These are phyloP conservation scores for Hibiscus mutabilis DNA, from an alignment of 345 rosid genomes.

Conservation along the genomic window DNA sequence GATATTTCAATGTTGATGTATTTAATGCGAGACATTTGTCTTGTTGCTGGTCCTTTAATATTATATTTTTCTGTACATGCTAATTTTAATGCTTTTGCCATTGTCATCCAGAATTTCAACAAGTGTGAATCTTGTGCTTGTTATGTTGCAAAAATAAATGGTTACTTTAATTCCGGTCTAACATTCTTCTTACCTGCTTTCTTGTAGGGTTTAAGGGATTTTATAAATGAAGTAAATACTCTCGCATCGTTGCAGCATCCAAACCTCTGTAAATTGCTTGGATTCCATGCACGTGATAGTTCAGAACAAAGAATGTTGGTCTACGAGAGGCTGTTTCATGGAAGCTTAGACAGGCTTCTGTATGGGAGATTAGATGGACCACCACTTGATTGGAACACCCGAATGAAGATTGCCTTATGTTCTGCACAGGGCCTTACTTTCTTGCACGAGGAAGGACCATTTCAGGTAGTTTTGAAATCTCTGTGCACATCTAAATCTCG, in stretches of 20 bases:
- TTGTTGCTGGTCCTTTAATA: not conserved
- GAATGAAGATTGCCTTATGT: slow-evolving; percentile 83
- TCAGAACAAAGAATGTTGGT: slow-evolving; percentile 80
- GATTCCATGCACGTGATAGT: slow-evolving; percentile 80
- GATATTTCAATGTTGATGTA: too few species aligned
- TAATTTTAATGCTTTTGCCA: not conserved
- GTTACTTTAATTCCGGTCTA: not conserved
- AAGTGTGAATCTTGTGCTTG: not conserved
- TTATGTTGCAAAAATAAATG: not conserved
- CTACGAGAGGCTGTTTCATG: slow-evolving; percentile 87
- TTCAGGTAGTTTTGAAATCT: slow-evolving; percentile 52
- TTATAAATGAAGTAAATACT: slow-evolving; percentile 68
- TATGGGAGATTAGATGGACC: slow-evolving; percentile 92
- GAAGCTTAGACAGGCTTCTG: slow-evolving; percentile 84
- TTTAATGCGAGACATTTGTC: not conserved
- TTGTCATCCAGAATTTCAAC: not conserved
- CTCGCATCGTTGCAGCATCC: slow-evolving; percentile 86
- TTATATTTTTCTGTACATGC: not conserved
- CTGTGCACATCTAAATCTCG: not conserved
- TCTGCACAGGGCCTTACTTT: slow-evolving; percentile 88
- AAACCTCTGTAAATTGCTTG: slow-evolving; percentile 81
- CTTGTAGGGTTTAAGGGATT: slow-evolving; percentile 67
- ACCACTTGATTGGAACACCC: slow-evolving; percentile 87
- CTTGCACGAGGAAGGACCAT: slow-evolving; percentile 98
- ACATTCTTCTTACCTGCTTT: slow-evolving; percentile 3